phyloP scores from a whole-genome alignment of 2,329 filamentous ascomycete genomes.

The Rhynchosporium secalis region DNA sequence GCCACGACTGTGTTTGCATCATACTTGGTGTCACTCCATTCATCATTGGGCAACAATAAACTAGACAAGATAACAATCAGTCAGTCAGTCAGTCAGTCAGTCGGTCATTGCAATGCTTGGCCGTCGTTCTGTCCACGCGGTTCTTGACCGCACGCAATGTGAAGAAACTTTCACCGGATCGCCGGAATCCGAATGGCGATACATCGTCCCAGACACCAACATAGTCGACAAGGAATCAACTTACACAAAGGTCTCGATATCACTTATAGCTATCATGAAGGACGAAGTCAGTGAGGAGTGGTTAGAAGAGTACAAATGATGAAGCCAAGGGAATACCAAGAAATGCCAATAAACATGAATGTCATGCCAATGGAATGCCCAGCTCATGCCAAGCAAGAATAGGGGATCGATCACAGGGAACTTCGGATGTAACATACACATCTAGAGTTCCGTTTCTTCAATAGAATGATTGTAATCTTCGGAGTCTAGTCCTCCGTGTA shows the following conservation, averaged over 20 bases:
- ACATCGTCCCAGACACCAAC: not conserved
- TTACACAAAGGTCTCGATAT: slow-evolving; percentile 37
- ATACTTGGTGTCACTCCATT: slow-evolving; percentile 32
- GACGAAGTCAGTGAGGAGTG: slow-evolving; percentile 18
- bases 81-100: not conserved
- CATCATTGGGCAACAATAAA: slow-evolving; percentile 37
- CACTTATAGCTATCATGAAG: slow-evolving; percentile 31
- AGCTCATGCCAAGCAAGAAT: not conserved
- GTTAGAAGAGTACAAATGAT: slow-evolving; percentile 10
- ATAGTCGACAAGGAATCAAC: slow-evolving; percentile 16
- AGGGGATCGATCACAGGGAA: slow-evolving; percentile 22
- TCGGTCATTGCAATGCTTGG: not conserved
- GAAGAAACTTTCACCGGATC: slow-evolving; percentile 3
- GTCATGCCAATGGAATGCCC: not conserved
- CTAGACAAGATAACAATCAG: slow-evolving; percentile 27
- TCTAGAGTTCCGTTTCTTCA: slow-evolving; percentile 2
- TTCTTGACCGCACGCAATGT: slow-evolving; percentile 2
- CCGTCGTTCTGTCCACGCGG: slow-evolving; percentile 7
- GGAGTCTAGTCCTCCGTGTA: not conserved
- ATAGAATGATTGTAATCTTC: slow-evolving; percentile 3
- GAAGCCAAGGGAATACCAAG: slow-evolving; percentile 21
- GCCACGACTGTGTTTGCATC: slow-evolving; percentile 25
- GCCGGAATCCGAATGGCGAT: not conserved
- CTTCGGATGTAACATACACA: slow-evolving; percentile 14
- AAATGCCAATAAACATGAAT: slow-evolving; percentile 12